A percentile compares a stretch with the other conserved stretches of the same genome.
These are phyloP conservation scores for Cladosporium sp. DNA, from an alignment of 2,329 filamentous ascomycete genomes.

Conservation along the genomic window DNA sequence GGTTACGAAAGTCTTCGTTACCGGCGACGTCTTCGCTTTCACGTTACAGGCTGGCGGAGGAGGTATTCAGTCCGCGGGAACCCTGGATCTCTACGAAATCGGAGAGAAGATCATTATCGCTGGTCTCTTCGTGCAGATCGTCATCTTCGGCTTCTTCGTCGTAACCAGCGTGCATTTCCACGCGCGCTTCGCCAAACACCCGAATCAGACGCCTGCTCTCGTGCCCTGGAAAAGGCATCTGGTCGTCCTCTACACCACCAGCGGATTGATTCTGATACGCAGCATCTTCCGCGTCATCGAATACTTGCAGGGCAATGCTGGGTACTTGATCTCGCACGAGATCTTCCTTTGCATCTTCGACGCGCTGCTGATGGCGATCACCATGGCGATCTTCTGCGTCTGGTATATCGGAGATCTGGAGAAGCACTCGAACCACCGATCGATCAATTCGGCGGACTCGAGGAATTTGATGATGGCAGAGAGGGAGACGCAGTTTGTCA, in stretches of 20 bases:
- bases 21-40: constrained; percentile 46
- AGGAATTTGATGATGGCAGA: background rate
- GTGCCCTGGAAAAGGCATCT: constrained; percentile 35
- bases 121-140: constrained; percentile 54
- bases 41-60: constrained; percentile 38
- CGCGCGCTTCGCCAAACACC: constrained; percentile 23
- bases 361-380: constrained; percentile 35
- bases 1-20: constrained; percentile 47
- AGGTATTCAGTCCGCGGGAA: constrained; percentile 23
- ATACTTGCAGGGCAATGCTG: constrained; percentile 42
- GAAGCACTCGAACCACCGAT: background rate
- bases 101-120: constrained; percentile 54
- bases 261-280: constrained; percentile 42
- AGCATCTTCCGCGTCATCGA: constrained; percentile 48
- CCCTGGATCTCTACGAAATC: constrained; percentile 27
- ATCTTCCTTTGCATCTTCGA: constrained; percentile 45
- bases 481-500: no score
- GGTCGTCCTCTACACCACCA: constrained; percentile 36
- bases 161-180: constrained; percentile 49
- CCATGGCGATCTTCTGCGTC: constrained; percentile 19
- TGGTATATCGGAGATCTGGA: constrained; percentile 12
- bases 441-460: background rate
- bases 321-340: constrained; percentile 41
- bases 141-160: constrained; percentile 55
- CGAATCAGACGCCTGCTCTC: background rate